Base-by-base conservation (phyloP, 2,329 filamentous ascomycete species). In the Arachnomyces sp. region DNA sequence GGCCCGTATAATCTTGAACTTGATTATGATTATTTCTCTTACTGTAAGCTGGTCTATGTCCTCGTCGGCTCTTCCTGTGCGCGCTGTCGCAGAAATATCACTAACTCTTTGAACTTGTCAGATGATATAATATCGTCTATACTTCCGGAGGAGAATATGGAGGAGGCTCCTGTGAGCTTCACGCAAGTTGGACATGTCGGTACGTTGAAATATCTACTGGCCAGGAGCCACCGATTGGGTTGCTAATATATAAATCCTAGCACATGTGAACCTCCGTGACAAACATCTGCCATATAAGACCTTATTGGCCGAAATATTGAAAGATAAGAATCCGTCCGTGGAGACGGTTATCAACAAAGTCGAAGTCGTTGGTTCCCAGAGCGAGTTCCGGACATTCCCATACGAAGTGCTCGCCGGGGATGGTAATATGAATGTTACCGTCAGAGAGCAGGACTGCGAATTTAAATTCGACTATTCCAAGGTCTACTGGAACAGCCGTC, bases 401-500 rank as follows among this genome's bases (percentile, higher is more conserved):
- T 96, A 94, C 66, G 92, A 98, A 66, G 76, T 96, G 11, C 76
- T 98, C 1, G 81, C 80, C 2, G 92, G 92, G 0, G 75, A 79
- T 1, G 78, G 87, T 52, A 81, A 96, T 55, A 70, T 95, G 61
- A 79, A 89, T 39, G 92, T 98, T 40, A 77, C 84, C 47, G 75
- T 92, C 38, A 78, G 76, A 48, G 88, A 95, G 65, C 82, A 84
- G 53, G 77, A 79, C 45, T 96, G 92, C 66, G 69, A 73, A n/a
- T 98, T 94, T 67, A 73, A 73, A 41, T 96, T 98, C 62, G 85
- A 98, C 68, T 98, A 94, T 62, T 78, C 84, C 46, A 93, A 93
- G 52, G 92, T 98, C 3, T 98, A 98, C 71, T 98, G 90, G 90
- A 98, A 98, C 65, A 88, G 81, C 55, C 81, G 90, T 50, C 76